Conservation (phyloP, 2,329 filamentous ascomycete genomes). For the Fusarium clavum region DNA sequence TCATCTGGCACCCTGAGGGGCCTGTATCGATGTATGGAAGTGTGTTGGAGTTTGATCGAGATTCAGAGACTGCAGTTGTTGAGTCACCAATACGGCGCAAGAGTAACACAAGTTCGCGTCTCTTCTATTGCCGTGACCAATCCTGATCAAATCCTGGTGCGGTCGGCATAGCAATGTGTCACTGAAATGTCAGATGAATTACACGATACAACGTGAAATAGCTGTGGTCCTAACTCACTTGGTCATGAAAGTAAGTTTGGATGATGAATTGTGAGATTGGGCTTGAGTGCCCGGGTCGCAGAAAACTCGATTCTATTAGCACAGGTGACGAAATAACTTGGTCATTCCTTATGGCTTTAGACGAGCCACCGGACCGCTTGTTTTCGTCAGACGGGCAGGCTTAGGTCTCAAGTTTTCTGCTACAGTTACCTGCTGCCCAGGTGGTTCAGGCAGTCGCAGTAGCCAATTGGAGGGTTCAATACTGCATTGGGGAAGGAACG, state of each 20-base stretch:
- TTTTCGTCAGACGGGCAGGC: background rate
- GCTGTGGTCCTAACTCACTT: background rate
- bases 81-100: constrained; percentile 36
- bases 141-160: constrained; percentile 8
- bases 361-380: background rate
- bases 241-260: constrained; percentile 4
- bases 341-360: background rate
- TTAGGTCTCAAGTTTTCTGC: background rate
- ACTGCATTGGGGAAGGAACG: constrained; percentile 30
- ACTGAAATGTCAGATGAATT: background rate
- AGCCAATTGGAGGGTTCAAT: constrained; percentile 44
- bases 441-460: constrained; percentile 7
- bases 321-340: background rate
- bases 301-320: background rate
- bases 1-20: background rate
- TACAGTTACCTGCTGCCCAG: background rate
- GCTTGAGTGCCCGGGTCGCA: constrained; percentile 18
- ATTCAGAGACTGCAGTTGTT: constrained; percentile 29
- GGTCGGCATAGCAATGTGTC: background rate
- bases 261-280: constrained; percentile 32
- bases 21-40: background rate
- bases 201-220: background rate
- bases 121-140: constrained; percentile 7
- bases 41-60: background rate
- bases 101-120: constrained; percentile 26